phyloP scores from a whole-genome alignment of 2,329 filamentous ascomycete species.

The Nigrograna mackinnonii region DNA sequence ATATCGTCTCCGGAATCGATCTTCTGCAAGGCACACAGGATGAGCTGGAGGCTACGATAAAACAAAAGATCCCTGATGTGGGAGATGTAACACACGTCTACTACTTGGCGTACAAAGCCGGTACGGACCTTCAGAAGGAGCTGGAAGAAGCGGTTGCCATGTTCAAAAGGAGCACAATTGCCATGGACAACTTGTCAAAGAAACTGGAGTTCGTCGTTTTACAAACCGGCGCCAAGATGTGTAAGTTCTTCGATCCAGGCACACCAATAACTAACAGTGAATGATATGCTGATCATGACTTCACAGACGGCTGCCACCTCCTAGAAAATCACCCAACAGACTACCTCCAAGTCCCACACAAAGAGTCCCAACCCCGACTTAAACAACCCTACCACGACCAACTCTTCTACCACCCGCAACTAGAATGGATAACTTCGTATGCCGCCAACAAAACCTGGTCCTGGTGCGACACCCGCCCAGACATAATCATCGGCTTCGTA shows the following conservation, averaged over 20 bases:
- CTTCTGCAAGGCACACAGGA: constrained; percentile 44
- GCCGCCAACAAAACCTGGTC: constrained; percentile 41
- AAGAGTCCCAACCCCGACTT: constrained; percentile 25
- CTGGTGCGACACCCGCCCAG: constrained; percentile 45
- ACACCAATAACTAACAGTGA: constrained; percentile 36
- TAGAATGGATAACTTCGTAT: constrained; percentile 41
- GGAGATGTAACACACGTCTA: constrained; percentile 49
- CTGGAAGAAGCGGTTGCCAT: constrained; percentile 45
- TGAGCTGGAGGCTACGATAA: constrained; percentile 39
- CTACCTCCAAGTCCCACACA: constrained; percentile 28
- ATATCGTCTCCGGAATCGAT: constrained; percentile 48
- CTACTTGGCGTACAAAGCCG: constrained; percentile 50
- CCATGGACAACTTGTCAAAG: constrained; percentile 23
- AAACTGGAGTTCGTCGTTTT: constrained; percentile 29
- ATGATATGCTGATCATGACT: constrained; percentile 5
- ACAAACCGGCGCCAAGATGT: constrained; percentile 41
- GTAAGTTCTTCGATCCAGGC: constrained; percentile 18
- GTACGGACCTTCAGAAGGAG: constrained; percentile 42
- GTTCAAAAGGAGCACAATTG: constrained; percentile 43
- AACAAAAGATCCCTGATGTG: constrained; percentile 36
- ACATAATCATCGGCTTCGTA: constrained; percentile 48
- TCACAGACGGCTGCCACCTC: constrained; percentile 47
- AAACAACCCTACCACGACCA: constrained; percentile 33
- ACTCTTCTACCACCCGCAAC: constrained; percentile 48
- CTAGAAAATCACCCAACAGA: constrained; percentile 42